These are phyloP conservation scores for Leccinum huronense DNA, from an alignment of 1,284 basidiomycete genomes.

Conservation along the genomic window DNA sequence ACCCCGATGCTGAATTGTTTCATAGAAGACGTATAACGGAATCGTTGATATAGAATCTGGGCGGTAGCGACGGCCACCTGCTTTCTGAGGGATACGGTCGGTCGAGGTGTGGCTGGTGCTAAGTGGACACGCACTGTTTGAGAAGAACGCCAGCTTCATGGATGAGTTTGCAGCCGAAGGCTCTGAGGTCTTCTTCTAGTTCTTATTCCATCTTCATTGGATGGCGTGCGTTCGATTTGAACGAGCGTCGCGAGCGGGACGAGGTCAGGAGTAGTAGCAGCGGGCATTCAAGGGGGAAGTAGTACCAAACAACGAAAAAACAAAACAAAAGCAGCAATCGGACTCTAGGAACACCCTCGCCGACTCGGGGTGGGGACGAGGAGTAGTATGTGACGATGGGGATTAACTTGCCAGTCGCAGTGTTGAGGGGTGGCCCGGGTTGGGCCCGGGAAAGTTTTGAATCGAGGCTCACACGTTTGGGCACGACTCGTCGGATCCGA, in stretches of 20 bases:
- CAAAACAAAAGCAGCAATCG: too few relatives aligned
- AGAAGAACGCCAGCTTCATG: conserved; percentile 92
- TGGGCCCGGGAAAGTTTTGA: too few relatives aligned
- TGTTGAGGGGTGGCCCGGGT: too few relatives aligned
- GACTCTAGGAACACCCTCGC: too few relatives aligned
- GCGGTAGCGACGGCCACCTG: conserved; percentile 97
- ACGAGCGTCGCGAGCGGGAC: conserved; percentile 82
- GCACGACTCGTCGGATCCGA: too few relatives aligned
- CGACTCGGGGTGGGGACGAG: too few relatives aligned
- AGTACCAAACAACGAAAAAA: too few relatives aligned
- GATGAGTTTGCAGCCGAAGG: conserved; percentile 89
- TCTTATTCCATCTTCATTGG: conserved; percentile 78
- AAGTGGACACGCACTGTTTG: conserved; percentile 62
- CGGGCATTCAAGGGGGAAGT: too few relatives aligned
- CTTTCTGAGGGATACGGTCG: conserved; percentile 55
- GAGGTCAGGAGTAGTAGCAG: conserved; percentile 47
- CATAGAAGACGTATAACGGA: conserved; percentile 96
- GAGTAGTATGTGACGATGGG: too few relatives aligned
- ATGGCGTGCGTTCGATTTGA: conserved; percentile 81
- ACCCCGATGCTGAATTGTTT: conserved; percentile 90
- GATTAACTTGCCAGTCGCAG: too few relatives aligned
- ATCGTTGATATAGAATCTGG: conserved; percentile 94
- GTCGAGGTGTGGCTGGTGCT: background rate
- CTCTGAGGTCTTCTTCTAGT: conserved; percentile 84
- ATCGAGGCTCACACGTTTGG: too few relatives aligned